Conservation (phyloP, 148 eudicot genomes). For the Selenicereus undatus region DNA sequence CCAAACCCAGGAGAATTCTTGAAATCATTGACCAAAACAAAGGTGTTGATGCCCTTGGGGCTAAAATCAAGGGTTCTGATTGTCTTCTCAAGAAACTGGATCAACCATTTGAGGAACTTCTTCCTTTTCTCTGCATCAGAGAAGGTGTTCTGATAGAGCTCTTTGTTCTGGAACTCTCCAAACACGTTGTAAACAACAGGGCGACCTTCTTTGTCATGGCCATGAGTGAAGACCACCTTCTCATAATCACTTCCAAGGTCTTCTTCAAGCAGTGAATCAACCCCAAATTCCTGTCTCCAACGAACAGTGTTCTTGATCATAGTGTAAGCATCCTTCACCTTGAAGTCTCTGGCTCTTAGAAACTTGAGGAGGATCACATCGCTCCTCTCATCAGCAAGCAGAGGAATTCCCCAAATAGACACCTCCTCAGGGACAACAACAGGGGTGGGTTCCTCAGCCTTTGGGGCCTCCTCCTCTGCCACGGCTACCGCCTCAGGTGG, state of each 20-base stretch:
- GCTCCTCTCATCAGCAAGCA: slow-evolving; percentile 43
- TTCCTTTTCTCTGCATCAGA: slow-evolving; percentile 62
- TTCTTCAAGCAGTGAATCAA: slow-evolving; percentile 46
- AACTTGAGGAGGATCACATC: slow-evolving; percentile 62
- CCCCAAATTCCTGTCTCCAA: slow-evolving; percentile 61
- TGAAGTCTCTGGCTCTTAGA: slow-evolving; percentile 64
- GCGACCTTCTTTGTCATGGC: slow-evolving; percentile 54
- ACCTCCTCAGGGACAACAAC: slow-evolving; percentile 55
- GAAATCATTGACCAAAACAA: slow-evolving; percentile 65
- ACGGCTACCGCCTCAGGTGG: slow-evolving; percentile 22
- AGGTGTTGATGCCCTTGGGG: slow-evolving; percentile 51
- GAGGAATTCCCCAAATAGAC: slow-evolving; percentile 59
- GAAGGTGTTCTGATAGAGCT: slow-evolving; percentile 51
- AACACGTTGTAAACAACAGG: slow-evolving; percentile 63
- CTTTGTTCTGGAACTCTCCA: slow-evolving; percentile 64
- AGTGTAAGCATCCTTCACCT: slow-evolving; percentile 57
- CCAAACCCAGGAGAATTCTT: slow-evolving; percentile 71
- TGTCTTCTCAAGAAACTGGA: slow-evolving; percentile 57
- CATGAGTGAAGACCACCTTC: slow-evolving; percentile 58
- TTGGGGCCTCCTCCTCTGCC: slow-evolving; percentile 14
- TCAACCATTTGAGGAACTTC: slow-evolving; percentile 53
- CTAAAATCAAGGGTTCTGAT: slow-evolving; percentile 65
- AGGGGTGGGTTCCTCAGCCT: slow-evolving; percentile 10
- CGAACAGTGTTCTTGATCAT: slow-evolving; percentile 56
- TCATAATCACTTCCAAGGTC: slow-evolving; percentile 47